These are phyloP conservation scores for Emergomyces pasteurianus DNA, from an alignment of 2,329 filamentous ascomycete genomes.

Conservation along the genomic window DNA sequence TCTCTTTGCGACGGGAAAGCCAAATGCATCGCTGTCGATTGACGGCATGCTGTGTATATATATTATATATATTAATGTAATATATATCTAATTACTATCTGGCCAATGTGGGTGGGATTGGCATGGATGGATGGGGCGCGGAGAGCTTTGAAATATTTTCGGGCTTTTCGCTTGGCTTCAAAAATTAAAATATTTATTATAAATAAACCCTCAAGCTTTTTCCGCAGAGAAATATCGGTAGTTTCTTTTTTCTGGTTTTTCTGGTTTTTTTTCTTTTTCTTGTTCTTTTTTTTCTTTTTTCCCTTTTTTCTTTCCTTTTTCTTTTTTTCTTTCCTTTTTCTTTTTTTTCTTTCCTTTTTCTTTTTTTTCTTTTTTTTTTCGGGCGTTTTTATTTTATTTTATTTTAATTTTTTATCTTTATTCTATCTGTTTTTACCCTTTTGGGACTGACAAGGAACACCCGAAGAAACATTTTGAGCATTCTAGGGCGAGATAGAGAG, in stretches of 20 bases:
- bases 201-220: neutral
- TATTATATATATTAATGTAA: too few species aligned
- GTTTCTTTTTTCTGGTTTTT: neutral
- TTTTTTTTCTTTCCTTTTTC: too few species aligned
- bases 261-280: neutral
- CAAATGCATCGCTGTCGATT: conserved; percentile 39
- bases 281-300: neutral
- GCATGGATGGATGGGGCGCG: neutral
- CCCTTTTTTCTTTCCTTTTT: too few species aligned
- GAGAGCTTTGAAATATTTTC: neutral
- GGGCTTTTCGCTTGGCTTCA: neutral
- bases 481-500: neutral
- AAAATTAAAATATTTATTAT: too few species aligned
- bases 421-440: neutral
- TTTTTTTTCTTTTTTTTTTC: too few species aligned
- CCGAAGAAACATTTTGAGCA: neutral
- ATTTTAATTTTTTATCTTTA: too few species aligned
- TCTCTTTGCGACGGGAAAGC: conserved; percentile 60
- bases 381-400: too few species aligned
- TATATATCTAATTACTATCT: too few species aligned
- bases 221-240: neutral
- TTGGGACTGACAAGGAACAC: neutral
- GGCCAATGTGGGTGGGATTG: neutral
- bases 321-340: too few species aligned
- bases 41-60: conserved; percentile 32